Conservation (phyloP, 2,329 filamentous ascomycete genomes). For the Zasmidium angulare region DNA sequence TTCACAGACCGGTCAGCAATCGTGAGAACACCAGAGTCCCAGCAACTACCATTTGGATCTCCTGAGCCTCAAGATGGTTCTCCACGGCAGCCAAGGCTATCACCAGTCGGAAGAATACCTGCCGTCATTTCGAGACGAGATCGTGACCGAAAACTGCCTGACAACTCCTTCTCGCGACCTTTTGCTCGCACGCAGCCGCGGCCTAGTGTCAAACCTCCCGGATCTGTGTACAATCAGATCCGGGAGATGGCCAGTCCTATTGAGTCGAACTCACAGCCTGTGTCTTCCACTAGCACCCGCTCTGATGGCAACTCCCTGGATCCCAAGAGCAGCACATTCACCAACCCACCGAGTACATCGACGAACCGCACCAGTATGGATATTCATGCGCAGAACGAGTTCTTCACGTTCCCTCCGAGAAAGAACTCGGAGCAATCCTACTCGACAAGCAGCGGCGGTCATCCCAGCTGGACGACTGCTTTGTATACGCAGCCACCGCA, state of each 20-base stretch:
- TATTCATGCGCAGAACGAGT: constrained; percentile 51
- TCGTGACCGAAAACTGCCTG: constrained; percentile 64
- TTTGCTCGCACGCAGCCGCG: constrained; percentile 57
- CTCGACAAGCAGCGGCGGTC: constrained; percentile 63
- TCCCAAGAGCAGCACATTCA: constrained; percentile 22
- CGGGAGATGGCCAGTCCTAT: constrained; percentile 35
- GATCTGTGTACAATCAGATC: constrained; percentile 33
- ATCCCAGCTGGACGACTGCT: constrained; percentile 44
- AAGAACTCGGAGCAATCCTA: constrained; percentile 69
- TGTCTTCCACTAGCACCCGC: constrained; percentile 29
- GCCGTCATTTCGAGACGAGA: constrained; percentile 69
- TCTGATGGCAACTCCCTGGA: constrained; percentile 24
- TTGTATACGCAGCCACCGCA: constrained; percentile 21
- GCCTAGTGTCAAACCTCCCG: constrained; percentile 28
- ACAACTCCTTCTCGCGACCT: constrained; percentile 82
- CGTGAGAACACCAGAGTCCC: constrained; percentile 11
- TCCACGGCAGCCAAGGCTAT: constrained; percentile 51
- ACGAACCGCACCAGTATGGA: constrained; percentile 29
- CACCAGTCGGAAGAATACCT: constrained; percentile 83
- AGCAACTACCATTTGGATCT: constrained; percentile 25
- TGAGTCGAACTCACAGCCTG: constrained; percentile 27
- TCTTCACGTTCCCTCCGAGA: constrained; percentile 70
- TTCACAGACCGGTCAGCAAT: constrained; percentile 11
- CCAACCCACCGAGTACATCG: constrained; percentile 22
- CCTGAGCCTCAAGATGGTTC: constrained; percentile 38